A percentile compares a stretch with the other conserved stretches of the same genome.
phyloP scores from a whole-genome alignment of 2,329 filamentous ascomycete species.

The Ascosphaera apis region DNA sequence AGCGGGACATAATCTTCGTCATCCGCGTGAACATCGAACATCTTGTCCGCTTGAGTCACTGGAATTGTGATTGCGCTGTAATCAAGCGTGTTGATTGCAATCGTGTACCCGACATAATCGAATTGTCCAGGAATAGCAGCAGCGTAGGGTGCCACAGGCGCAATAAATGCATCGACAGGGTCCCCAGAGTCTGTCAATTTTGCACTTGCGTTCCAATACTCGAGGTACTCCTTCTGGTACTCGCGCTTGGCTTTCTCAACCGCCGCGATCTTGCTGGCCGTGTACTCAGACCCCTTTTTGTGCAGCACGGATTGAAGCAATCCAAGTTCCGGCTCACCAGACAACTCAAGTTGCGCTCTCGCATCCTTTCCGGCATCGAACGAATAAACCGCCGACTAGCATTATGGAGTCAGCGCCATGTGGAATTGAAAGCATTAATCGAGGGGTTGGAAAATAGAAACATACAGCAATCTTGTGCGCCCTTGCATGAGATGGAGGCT shows the following conservation, averaged over 20 bases:
- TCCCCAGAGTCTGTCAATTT: conserved; percentile 26
- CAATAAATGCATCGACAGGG: conserved; percentile 29
- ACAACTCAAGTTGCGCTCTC: conserved; percentile 26
- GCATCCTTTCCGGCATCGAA: conserved; percentile 29
- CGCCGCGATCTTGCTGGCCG: conserved; percentile 20
- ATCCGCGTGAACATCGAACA: conserved; percentile 25
- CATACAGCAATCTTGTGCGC: conserved; percentile 20
- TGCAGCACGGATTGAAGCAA: too few relatives aligned
- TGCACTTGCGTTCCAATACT: conserved; percentile 38
- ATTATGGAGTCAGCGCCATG: conserved; percentile 2
- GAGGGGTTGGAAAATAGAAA: conserved; percentile 2
- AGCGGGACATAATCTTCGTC: conserved; percentile 15
- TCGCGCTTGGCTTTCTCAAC: conserved; percentile 31
- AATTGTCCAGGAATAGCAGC: conserved; percentile 21
- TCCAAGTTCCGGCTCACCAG: conserved; percentile 30
- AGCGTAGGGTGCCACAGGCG: conserved; percentile 19
- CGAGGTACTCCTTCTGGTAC: conserved; percentile 35
- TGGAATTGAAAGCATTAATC: neutral
- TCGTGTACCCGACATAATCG: conserved; percentile 23
- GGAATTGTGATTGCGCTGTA: conserved; percentile 32
- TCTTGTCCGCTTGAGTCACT: conserved; percentile 30
- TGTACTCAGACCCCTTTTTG: conserved; percentile 16
- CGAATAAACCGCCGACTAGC: conserved; percentile 8
- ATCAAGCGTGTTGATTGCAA: conserved; percentile 31
- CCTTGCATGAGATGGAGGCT: conserved; percentile 26